Base-by-base conservation (phyloP, 148 eudicot genomes). In the Tetragonia tetragonoides region DNA sequence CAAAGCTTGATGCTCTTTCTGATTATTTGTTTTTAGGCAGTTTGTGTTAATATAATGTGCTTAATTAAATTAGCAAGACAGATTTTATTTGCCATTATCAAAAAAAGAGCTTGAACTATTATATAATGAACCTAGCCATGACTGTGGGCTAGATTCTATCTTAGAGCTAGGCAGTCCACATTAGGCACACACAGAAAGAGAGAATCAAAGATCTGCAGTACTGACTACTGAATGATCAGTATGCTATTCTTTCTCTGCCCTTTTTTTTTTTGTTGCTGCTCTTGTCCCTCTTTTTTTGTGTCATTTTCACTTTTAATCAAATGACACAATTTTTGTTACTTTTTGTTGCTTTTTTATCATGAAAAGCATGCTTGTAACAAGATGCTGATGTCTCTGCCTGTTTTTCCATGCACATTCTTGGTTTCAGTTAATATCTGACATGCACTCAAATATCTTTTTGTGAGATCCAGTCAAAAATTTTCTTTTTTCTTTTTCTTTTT, bases 61-160 rank as follows among this genome's bases (percentile, higher is more conserved):
- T 28, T 28, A 0, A 28, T 28, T 28, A 28, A 28, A 28, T 28
- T 28, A 28, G 34, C 34, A 28, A 28, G 34, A 28, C 34, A 28
- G 34, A 28, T 0, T 28, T 28, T 28, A 28, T 0, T 28, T 28
- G 34, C 34, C 34, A 28, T 0, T 28, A 1, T 28, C 34, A 28
- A 28, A 28, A 28, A 28, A 28, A 28, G 49, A 47, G 17, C 20
- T 54, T 23, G 10, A 3, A 21, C 0, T 34, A 46, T 16, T 3
- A n/a, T 20, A 28, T 28, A 28, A 28, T 75, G 83, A 75, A 81
- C 71, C 70, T 75, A 75, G 79, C 49, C 79, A 51, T 64, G 38
- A 62, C 65, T 49, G 37, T 75, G 75, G 76, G 28, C 63, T 57
- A 41, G 47, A 41, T 81, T 78, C 66, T 20, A 18, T 34, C 68